phyloP scores from a whole-genome alignment of 345 rosid species.

The Garcia nutans region DNA sequence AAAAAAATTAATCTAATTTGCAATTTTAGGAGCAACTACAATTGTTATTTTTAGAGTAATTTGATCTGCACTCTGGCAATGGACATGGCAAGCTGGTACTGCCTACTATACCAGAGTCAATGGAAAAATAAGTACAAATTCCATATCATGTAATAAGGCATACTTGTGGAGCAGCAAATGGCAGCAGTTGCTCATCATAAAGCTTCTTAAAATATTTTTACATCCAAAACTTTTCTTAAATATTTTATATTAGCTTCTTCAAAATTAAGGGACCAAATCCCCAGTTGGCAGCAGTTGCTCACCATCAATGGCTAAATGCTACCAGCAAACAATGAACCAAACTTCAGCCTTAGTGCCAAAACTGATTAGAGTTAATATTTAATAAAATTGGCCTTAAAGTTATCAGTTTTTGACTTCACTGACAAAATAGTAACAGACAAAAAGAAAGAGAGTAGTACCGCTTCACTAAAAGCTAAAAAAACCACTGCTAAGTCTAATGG shows the following conservation, averaged over 20 bases:
- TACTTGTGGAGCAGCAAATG: neutral
- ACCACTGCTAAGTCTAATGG: conserved; percentile 18
- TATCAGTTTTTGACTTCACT: conserved; percentile 3
- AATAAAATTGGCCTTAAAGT: neutral
- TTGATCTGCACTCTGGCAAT: too few relatives aligned
- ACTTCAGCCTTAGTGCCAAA: neutral
- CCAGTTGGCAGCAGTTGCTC: too few relatives aligned
- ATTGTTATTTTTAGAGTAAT: neutral
- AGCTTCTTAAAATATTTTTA: too few relatives aligned
- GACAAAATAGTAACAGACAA: conserved; percentile 18
- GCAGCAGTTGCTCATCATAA: neutral
- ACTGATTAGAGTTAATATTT: neutral
- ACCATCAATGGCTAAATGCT: too few relatives aligned
- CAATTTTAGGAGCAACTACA: too few relatives aligned
- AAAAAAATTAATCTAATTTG: too few relatives aligned
- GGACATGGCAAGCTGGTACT: neutral
- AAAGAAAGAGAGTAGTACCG: neutral
- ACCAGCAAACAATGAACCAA: too few relatives aligned
- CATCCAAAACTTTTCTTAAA: too few relatives aligned
- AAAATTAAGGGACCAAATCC: too few relatives aligned
- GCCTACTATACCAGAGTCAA: neutral
- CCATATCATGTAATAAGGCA: neutral
- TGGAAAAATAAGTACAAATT: neutral
- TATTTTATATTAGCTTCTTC: too few relatives aligned
- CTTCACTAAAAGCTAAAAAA: neutral